Evolutionary conservation across 306 rosid genomes (phyloP), one percentile per base, ranked within the genome.

Genomic region (Castanopsis chinensis): DNA sequence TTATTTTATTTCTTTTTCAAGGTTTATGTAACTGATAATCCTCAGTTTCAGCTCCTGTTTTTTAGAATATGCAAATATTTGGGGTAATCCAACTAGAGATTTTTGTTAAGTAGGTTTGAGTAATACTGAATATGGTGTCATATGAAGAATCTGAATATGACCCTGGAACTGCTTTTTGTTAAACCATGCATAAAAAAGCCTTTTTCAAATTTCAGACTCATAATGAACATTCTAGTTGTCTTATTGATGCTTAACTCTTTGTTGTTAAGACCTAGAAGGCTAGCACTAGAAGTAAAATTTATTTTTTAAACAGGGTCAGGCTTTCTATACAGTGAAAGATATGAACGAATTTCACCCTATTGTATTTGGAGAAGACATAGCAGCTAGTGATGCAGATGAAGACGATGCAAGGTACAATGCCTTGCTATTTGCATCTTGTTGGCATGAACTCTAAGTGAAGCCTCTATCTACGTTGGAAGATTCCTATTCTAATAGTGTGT

Each of bases 221-320:
- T 37, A 9, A 33, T 20, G 59, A 54, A 32, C 33, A 45, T 7
- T 37, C 11, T 37, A 37, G 11, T 76, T 72, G 13, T 54, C 27
- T 37, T 37, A 61, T 76, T 13, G 63, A 3, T 71, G 49, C 12
- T 58, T 69, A 51, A 41, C 28, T 61, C 19, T 56, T 75, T 81
- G 57, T 51, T 56, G 49, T 54, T 45, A 43, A 82, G 71, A 83
- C 45, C 76, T 84, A 23, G 41, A 67, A 5, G 30, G 30, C 43
- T 35, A 49, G 45, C 61, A 81, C 57, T 76, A 37, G 45, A 37
- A 37, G 11, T 37, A 7, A 37, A 37, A 7, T 37, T 37, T 21
- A 76, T 80, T 85, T 82, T 73, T 86, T 54, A 67, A 82, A 75
- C 83, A 90, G 92, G 94, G 90, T 65, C 92, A 86, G 88, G 86